A percentile compares a stretch with the other conserved stretches of the same genome.
These are phyloP conservation scores for Colletotrichum sp. DNA, from an alignment of 2,329 filamentous ascomycete genomes.

Conservation along the genomic window DNA sequence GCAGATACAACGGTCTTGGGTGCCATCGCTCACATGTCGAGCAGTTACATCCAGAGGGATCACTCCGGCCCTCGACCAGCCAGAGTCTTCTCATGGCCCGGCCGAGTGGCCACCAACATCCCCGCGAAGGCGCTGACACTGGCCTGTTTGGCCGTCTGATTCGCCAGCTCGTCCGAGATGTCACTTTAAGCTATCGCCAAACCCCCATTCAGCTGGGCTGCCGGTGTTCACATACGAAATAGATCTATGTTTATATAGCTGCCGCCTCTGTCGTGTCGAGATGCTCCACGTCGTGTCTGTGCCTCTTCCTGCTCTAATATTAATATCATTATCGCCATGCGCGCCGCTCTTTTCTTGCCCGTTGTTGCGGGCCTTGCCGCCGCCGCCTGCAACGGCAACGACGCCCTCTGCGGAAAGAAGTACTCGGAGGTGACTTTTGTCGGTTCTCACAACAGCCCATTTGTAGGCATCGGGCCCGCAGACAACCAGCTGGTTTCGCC, in stretches of 20 bases:
- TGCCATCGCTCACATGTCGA: conserved; percentile 14
- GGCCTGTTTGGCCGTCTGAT: background rate
- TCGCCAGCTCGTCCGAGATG: conserved; percentile 7
- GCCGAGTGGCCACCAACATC: background rate
- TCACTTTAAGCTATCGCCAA: background rate
- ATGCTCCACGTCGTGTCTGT: background rate
- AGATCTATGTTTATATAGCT: background rate
- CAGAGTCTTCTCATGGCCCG: background rate
- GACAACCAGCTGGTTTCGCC: conserved; percentile 68
- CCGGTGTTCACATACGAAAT: background rate
- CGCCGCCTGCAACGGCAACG: conserved; percentile 61
- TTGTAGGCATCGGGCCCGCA: conserved; percentile 58
- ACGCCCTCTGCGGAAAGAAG: conserved; percentile 57
- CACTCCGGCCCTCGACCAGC: background rate
- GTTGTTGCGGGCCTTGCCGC: conserved; percentile 23
- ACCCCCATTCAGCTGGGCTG: background rate
- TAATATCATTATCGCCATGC: background rate
- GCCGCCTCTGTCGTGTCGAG: background rate
- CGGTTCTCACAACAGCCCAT: conserved; percentile 70
- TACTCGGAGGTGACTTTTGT: conserved; percentile 68
- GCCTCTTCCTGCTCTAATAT: background rate
- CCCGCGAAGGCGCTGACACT: background rate
- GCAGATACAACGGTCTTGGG: background rate
- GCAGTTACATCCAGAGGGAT: background rate
- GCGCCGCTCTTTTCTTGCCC: conserved; percentile 12